Evolutionary conservation across 2,329 filamentous ascomycete species (phyloP), one percentile per base, ranked within the genome.

Genomic region (Aspergillus intermedius): DNA sequence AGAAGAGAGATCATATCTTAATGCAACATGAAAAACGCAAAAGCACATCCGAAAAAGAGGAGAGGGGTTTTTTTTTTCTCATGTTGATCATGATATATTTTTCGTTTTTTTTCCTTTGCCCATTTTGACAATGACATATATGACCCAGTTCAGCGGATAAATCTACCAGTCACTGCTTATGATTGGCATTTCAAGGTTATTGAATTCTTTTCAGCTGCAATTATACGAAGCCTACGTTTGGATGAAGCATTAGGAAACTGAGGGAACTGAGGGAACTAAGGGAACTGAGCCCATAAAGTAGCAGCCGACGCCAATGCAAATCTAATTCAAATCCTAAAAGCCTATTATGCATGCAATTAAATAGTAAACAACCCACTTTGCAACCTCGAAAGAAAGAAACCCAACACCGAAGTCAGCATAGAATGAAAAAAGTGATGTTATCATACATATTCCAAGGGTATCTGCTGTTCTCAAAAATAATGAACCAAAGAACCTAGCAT

Each of bases 381-480:
- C 22, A 43, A 28, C 9, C 3, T 10, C 41, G 15, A 13, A n/a
- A 42, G 15, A 17, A 19, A 43, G 6, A 28, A 13, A 17, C 2
- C 22, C 12, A 17, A n/a, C 13, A 28, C 41, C 4, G 23, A 25
- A 25, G 39, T 41, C 21, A 19, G 19, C 39, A 41, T n/a, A 28
- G 15, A 43, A 43, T 9, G n/a, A 3, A 40, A 12, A 40, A 19
- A 19, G 5, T 40, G 37, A 40, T 25, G 10, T n/a, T 44, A 35
- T 44, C 42, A 34, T 45, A 45, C 44, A 45, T 45, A 22, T 13
- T 12, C 15, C 37, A 40, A 39, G 44, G 44, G 44, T 45, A 39
- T 45, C 30, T 45, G 44, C 19, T 42, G 40, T 22, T 42, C 9
- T 42, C 40, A 7, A 25, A n/a, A 23, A 37, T 37, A 4, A 37